Evolutionary conservation across 2,329 filamentous ascomycete species (phyloP).

Genomic region (Colletotrichum gloeosporioides): DNA sequence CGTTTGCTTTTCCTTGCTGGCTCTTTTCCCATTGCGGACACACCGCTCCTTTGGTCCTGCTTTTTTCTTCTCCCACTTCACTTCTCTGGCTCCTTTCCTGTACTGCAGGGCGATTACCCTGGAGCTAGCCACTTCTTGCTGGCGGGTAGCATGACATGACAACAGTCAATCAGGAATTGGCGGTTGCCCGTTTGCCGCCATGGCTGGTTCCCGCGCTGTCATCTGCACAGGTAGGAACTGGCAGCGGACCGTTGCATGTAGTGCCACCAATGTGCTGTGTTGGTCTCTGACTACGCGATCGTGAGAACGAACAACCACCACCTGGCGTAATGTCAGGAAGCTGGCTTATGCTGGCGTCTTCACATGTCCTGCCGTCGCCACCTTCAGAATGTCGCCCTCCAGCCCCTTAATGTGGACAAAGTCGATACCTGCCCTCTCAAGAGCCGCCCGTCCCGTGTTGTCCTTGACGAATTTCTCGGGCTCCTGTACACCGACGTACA

Average conservation of each 20-base stretch:
- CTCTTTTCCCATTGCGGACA: not conserved
- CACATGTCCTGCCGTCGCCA: conserved; percentile 82
- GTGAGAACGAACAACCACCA: not conserved
- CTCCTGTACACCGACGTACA: conserved; percentile 89
- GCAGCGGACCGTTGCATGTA: not conserved
- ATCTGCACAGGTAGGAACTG: not conserved
- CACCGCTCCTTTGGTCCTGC: not conserved
- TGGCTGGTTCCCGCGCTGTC: not conserved
- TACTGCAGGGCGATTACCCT: not conserved
- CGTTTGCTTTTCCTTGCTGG: not conserved
- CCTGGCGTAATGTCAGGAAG: not conserved
- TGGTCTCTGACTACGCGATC: not conserved
- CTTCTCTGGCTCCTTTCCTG: not conserved
- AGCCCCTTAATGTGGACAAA: conserved; percentile 77
- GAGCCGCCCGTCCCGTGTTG: conserved; percentile 74
- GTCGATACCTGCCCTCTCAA: conserved; percentile 75
- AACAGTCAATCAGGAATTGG: not conserved
- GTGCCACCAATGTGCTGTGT: not conserved
- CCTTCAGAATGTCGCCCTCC: conserved; percentile 79
- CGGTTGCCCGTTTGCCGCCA: not conserved
- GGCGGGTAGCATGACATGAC: not conserved
- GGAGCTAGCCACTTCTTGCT: not conserved
- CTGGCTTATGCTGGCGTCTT: not conserved
- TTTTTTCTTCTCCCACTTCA: not conserved
- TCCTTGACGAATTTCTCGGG: conserved; percentile 88